Conservation (phyloP, 106 monocot species). For the Alisma plantagoaquatica region DNA sequence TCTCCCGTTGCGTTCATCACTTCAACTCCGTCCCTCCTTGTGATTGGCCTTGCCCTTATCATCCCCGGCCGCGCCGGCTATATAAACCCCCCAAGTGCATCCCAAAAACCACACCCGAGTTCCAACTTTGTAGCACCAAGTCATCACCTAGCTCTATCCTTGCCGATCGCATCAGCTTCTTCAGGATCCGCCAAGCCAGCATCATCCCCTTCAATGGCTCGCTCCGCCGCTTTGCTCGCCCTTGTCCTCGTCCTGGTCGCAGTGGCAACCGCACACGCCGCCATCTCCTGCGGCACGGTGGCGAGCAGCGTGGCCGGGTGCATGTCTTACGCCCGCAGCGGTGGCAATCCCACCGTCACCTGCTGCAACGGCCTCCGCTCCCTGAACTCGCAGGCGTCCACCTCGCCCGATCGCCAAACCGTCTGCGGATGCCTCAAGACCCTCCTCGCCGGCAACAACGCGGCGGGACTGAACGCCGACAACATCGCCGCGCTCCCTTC, state of each 20-base stretch:
- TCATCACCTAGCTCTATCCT: too few species aligned
- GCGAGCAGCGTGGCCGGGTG: neutral
- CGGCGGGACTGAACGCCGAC: constrained; percentile 6
- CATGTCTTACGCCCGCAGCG: neutral
- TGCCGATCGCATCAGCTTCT: too few species aligned
- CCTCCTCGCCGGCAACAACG: neutral
- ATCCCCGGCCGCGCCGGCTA: too few species aligned
- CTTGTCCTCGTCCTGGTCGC: too few species aligned
- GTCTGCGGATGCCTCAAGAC: constrained; percentile 28
- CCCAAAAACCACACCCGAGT: too few species aligned
- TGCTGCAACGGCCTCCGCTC: constrained; percentile 24
- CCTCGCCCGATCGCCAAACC: constrained; percentile 19
- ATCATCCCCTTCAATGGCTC: too few species aligned
- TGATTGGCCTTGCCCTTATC: too few species aligned
- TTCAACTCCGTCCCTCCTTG: too few species aligned
- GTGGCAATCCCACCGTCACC: neutral
- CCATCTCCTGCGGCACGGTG: neutral
- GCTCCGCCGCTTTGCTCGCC: neutral
- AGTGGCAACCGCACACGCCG: neutral
- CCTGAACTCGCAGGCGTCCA: constrained; percentile 16
- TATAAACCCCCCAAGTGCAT: too few species aligned
- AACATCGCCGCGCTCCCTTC: constrained; percentile 8
- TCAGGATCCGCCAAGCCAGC: too few species aligned
- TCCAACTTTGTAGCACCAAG: too few species aligned
- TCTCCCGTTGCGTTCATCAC: too few species aligned